Evolutionary conservation across 2,329 filamentous ascomycete genomes (phyloP).

Genomic region (Hansfordia pulvinata): DNA sequence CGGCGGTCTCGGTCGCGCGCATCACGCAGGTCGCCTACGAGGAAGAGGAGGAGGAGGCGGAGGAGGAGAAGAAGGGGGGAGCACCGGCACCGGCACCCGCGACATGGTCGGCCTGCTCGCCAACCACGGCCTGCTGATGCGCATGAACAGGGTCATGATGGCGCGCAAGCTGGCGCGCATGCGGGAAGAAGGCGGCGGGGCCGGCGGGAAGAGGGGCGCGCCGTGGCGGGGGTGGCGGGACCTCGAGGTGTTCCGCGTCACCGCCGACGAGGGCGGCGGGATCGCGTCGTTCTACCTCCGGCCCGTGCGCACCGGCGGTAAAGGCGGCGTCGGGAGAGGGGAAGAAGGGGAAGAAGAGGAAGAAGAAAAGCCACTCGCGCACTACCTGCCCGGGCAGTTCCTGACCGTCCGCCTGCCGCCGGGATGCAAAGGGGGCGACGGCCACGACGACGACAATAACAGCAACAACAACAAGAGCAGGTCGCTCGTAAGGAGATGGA

Average conservation of each 20-base stretch:
- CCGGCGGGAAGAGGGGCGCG: slow-evolving; percentile 9
- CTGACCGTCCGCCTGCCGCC: slow-evolving; percentile 10
- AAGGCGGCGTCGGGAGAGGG: too few species aligned
- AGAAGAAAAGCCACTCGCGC: slow-evolving; percentile 6
- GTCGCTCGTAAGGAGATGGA: slow-evolving; percentile 11
- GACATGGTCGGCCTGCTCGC: slow-evolving; percentile 10
- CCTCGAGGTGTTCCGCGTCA: slow-evolving; percentile 6
- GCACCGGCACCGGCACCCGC: too few species aligned
- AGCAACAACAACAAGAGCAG: slow-evolving; percentile 3
- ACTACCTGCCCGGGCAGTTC: slow-evolving; percentile 11
- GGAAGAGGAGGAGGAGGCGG: slow-evolving; percentile 8
- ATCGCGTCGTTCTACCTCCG: slow-evolving; percentile 12
- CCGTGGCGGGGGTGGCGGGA: slow-evolving; percentile 10
- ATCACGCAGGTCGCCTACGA: slow-evolving; percentile 8
- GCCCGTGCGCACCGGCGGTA: too few species aligned
- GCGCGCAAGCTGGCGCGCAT: slow-evolving; percentile 4
- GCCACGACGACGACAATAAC: too few species aligned
- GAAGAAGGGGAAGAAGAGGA: too few species aligned
- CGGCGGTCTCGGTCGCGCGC: slow-evolving; percentile 7
- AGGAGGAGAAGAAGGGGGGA: too few species aligned
- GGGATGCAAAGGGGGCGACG: too few species aligned
- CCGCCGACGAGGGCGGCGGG: slow-evolving; percentile 7
- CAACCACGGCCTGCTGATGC: slow-evolving; percentile 9
- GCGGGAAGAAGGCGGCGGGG: slow-evolving; percentile 6
- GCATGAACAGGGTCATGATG: slow-evolving; percentile 9